phyloP scores from a whole-genome alignment of 371 early-diverging fungal species.

The Syncephalis fuscata region DNA sequence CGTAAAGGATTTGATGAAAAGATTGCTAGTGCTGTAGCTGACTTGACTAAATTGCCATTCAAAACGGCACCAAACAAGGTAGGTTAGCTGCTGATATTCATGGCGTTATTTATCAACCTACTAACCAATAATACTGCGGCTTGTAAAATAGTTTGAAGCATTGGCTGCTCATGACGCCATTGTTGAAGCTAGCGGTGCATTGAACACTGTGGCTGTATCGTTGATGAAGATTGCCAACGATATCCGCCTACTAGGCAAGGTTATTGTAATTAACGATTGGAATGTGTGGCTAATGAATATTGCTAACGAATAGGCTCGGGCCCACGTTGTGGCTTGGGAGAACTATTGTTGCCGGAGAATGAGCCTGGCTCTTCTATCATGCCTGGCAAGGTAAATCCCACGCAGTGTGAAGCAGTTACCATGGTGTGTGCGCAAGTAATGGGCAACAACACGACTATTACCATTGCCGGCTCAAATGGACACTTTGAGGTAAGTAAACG shows the following conservation, averaged over 20 bases:
- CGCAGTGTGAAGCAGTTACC: conserved; percentile 95
- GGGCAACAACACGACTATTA: conserved; percentile 85
- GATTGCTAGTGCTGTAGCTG: conserved; percentile 65
- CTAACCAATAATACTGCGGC: not conserved
- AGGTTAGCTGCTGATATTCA: not conserved
- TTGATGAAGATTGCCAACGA: conserved; percentile 96
- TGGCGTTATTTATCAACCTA: not conserved
- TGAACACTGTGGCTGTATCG: conserved; percentile 87
- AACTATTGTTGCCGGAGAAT: conserved; percentile 85
- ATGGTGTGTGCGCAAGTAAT: conserved; percentile 97
- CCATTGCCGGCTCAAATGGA: conserved; percentile 82
- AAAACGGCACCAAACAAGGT: conserved; percentile 88
- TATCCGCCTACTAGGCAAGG: conserved; percentile 56
- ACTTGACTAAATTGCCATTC: conserved; percentile 66
- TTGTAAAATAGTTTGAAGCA: conserved; percentile 73
- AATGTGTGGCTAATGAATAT: not conserved
- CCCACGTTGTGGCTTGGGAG: conserved; percentile 92
- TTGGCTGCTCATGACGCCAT: conserved; percentile 92
- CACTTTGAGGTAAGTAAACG: conserved; percentile 60
- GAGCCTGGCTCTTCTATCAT: conserved; percentile 97
- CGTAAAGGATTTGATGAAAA: conserved; percentile 72
- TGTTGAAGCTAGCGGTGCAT: conserved; percentile 84
- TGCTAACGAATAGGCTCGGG: conserved; percentile 62
- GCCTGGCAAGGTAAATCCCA: conserved; percentile 97
- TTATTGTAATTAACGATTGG: not conserved